Percentiles rank a stretch among this genome's conserved stretches.
These are phyloP conservation scores for Thelonectria blattea DNA, from an alignment of 2,329 filamentous ascomycete species.

Conservation along the genomic window DNA sequence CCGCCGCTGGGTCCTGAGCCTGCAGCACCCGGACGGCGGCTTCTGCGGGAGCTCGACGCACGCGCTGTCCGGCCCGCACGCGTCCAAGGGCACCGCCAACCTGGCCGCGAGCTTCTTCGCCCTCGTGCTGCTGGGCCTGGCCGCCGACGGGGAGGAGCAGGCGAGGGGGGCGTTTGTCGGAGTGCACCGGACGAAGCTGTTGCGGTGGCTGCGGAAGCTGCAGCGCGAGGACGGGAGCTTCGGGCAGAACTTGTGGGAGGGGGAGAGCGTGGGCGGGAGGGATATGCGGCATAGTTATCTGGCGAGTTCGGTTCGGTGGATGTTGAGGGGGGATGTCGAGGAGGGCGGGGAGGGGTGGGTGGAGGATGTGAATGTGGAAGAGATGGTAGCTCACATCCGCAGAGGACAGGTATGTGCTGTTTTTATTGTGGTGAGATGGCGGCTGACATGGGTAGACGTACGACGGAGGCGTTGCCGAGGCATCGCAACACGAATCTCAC, in stretches of 20 bases:
- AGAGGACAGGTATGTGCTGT: constrained; percentile 56
- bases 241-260: constrained; percentile 74
- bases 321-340: constrained; percentile 69
- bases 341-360: constrained; percentile 60
- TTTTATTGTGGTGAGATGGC: not conserved
- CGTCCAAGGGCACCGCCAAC: constrained; percentile 63
- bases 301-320: constrained; percentile 81
- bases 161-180: constrained; percentile 59
- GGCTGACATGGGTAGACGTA: constrained; percentile 64
- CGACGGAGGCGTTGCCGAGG: constrained; percentile 84
- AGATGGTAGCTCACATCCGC: constrained; percentile 73
- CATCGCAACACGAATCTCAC: constrained; percentile 81
- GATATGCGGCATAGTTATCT: constrained; percentile 92
- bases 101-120: constrained; percentile 91
- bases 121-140: constrained; percentile 70
- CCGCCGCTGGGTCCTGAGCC: constrained; percentile 81
- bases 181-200: constrained; percentile 70
- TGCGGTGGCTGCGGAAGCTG: constrained; percentile 76
- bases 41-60: constrained; percentile 86
- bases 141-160: constrained; percentile 48
- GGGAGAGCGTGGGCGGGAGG: constrained; percentile 72
- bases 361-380: constrained; percentile 76
- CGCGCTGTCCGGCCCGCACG: constrained; percentile 49
- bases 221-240: constrained; percentile 90
- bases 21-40: constrained; percentile 85